phyloP scores from a whole-genome alignment of 1,284 basidiomycete species.

The Apiotrichum gracile region DNA sequence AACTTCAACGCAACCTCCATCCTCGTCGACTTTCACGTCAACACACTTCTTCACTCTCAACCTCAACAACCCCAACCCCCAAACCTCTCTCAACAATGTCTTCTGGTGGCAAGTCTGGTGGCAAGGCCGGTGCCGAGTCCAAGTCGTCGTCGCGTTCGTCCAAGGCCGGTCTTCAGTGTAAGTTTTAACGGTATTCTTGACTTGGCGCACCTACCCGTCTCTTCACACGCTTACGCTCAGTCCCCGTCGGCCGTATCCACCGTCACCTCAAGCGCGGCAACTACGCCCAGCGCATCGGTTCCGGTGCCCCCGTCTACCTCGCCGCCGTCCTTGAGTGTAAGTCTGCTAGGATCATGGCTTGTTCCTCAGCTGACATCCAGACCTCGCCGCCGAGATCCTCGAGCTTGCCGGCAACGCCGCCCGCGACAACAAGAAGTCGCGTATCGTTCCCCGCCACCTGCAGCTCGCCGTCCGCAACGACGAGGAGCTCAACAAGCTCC shows the following conservation, averaged over 20 bases:
- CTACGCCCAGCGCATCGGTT: conserved; percentile 65
- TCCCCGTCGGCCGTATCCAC: conserved; percentile 83
- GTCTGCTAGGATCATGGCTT: too few relatives aligned
- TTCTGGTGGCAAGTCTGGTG: conserved; percentile 52
- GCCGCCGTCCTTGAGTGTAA: conserved; percentile 55
- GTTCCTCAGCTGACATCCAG: conserved; percentile 15
- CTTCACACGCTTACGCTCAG: conserved; percentile 13
- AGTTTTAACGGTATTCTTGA: conserved; percentile 15
- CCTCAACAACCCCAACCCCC: background rate
- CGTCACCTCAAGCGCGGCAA: conserved; percentile 78
- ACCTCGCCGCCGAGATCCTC: conserved; percentile 78
- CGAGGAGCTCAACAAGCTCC: conserved; percentile 56
- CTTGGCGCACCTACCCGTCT: conserved; percentile 1
- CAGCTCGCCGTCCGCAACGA: conserved; percentile 86
- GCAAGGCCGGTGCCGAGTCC: conserved; percentile 50
- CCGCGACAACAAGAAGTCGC: conserved; percentile 60
- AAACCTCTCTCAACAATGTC: conserved; percentile 49
- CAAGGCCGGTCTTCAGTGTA: conserved; percentile 70
- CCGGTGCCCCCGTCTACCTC: conserved; percentile 62
- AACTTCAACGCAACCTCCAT: background rate
- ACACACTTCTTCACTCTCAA: background rate
- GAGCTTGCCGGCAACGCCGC: conserved; percentile 78
- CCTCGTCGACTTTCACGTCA: too few relatives aligned
- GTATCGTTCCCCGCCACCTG: conserved; percentile 86
- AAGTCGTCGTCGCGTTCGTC: conserved; percentile 67